Percentiles rank a stretch among this genome's conserved stretches.
Conservation (phyloP, 768 basidiomycete genomes). For the Rubroboletus pulcherrimus region DNA sequence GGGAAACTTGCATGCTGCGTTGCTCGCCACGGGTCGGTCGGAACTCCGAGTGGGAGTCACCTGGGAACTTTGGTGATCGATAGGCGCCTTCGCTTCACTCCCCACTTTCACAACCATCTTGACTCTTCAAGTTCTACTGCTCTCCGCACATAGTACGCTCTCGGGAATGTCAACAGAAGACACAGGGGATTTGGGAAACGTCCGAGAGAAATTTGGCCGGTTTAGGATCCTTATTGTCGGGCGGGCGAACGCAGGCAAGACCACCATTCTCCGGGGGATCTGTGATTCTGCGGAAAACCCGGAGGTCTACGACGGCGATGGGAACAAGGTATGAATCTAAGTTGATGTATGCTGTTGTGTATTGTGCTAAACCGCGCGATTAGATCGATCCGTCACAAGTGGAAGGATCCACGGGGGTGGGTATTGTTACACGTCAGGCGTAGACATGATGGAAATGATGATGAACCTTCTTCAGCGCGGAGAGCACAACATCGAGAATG, state of each 20-base stretch:
- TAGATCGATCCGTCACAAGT: slow-evolving; percentile 4
- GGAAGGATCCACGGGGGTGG: background rate
- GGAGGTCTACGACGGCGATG: slow-evolving; percentile 2
- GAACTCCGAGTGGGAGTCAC: too few species aligned
- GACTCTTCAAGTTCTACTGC: too few species aligned
- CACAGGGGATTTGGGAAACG: background rate
- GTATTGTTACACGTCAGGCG: background rate
- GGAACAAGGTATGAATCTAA: background rate
- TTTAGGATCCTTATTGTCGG: background rate
- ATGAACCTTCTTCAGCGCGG: background rate
- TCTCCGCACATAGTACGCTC: background rate
- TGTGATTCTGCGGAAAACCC: slow-evolving; percentile 1
- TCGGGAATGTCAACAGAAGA: background rate
- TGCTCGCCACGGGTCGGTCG: too few species aligned
- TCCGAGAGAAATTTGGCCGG: background rate
- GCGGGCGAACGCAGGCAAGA: slow-evolving; percentile 7
- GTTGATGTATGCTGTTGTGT: background rate
- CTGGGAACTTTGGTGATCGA: too few species aligned
- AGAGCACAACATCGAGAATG: background rate
- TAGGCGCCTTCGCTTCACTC: too few species aligned
- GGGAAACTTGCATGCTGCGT: too few species aligned
- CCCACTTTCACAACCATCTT: too few species aligned
- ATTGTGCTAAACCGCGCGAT: background rate
- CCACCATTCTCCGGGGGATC: slow-evolving; percentile 2
- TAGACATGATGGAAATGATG: too few species aligned